Conservation (phyloP, 805 yeast genomes). For the Blastobotrys parvus region DNA sequence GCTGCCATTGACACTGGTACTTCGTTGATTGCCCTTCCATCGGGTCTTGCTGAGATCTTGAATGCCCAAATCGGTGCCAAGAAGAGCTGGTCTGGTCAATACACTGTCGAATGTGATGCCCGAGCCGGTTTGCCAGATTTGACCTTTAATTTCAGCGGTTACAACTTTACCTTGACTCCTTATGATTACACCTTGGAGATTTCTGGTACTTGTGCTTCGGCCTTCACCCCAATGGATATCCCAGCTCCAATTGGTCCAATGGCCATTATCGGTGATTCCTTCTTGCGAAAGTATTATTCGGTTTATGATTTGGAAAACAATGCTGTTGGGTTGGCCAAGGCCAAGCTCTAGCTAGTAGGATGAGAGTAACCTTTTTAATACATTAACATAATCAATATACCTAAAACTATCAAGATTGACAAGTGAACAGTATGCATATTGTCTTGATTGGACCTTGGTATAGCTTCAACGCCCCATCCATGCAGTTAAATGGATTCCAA, state of each 20-base stretch:
- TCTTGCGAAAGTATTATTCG: conserved; percentile 91
- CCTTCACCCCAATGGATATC: conserved; percentile 95
- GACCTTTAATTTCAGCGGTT: conserved; percentile 82
- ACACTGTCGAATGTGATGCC: conserved; percentile 79
- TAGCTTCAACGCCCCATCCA: background rate
- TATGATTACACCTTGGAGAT: conserved; percentile 92
- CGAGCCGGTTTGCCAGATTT: conserved; percentile 85
- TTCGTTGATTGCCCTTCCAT: conserved; percentile 88
- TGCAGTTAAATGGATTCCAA: conserved; percentile 52
- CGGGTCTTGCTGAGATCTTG: conserved; percentile 90
- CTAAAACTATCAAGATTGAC: background rate
- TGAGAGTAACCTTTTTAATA: background rate
- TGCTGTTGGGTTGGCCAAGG: conserved; percentile 90
- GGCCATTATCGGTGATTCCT: conserved; percentile 95
- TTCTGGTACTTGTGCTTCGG: conserved; percentile 91
- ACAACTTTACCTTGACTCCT: conserved; percentile 83
- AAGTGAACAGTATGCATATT: background rate
- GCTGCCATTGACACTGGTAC: conserved; percentile 99
- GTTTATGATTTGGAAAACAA: conserved; percentile 83
- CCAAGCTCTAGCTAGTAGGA: conserved; percentile 24
- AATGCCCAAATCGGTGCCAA: conserved; percentile 95
- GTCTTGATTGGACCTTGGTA: too few species aligned
- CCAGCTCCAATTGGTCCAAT: conserved; percentile 95
- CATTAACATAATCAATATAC: background rate
- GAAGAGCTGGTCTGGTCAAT: conserved; percentile 97